Percentiles rank a stretch among this genome's conserved stretches.
Conservation (phyloP, 108 stramenopile genomes). For the Pseudonitzschia multiseries region DNA sequence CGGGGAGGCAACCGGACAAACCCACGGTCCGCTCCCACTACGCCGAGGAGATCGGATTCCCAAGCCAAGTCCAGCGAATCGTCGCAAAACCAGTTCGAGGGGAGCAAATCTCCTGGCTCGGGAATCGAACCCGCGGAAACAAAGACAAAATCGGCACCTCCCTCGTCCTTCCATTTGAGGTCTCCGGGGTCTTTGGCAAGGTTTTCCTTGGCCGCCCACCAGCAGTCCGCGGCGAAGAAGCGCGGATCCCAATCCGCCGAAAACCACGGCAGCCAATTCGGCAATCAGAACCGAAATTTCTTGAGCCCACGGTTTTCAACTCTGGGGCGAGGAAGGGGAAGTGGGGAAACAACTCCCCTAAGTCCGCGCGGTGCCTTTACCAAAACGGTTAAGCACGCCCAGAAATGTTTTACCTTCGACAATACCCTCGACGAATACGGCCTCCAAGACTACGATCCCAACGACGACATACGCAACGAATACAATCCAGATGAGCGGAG, state of each 20-base stretch:
- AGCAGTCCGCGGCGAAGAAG: background rate
- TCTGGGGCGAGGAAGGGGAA: background rate
- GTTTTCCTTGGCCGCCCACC: constrained; percentile 5
- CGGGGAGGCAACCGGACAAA: background rate
- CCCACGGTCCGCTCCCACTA: constrained; percentile 41
- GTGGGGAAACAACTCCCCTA: background rate
- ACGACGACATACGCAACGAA: background rate
- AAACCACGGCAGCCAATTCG: background rate
- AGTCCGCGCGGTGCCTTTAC: constrained; percentile 4
- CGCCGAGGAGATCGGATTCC: constrained; percentile 19
- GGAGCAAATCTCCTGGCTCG: background rate
- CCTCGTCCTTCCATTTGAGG: constrained; percentile 35
- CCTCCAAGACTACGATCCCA: constrained; percentile 1
- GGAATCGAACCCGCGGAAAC: too few species aligned
- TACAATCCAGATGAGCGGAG: background rate
- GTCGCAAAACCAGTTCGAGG: constrained; percentile 18
- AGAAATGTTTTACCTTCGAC: constrained; percentile 42
- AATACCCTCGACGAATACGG: constrained; percentile 22
- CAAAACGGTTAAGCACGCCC: constrained; percentile 26
- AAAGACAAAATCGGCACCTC: constrained; percentile 3
- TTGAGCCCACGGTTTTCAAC: constrained; percentile 10
- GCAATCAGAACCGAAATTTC: background rate
- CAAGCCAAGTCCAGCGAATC: constrained; percentile 4
- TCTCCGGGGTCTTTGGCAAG: constrained; percentile 50
- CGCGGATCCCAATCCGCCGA: background rate